Base-by-base conservation (phyloP, 805 yeast genomes). In the Brettanomyces anomalus region DNA sequence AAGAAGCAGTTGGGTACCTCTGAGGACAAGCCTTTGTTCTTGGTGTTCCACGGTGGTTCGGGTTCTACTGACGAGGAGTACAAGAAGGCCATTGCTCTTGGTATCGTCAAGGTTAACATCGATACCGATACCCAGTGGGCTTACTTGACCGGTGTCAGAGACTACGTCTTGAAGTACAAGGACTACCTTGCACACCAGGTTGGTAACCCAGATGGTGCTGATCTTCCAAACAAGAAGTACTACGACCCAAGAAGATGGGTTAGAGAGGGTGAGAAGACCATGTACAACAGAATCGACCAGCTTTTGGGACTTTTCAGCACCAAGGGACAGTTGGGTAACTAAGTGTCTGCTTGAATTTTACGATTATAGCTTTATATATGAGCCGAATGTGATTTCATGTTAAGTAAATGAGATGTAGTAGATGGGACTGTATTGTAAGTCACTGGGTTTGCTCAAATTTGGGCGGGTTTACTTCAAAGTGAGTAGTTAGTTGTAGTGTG, bases 241-340 rank as follows among this genome's bases (percentile, higher is more conserved):
- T 93, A 87, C 67, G 98, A 93, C 76, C 98, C 98, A 74, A 90
- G 98, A 82, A 97, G 89, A 71, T 93, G 98, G 98, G 97, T 93
- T 56, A 89, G 97, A 80, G 97, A 90, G 76, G 97, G 98, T 79
- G 98, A 93, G 79, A 88, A 88, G 88, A 88, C 97, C 65, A 90
- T 93, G 97, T 56, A 80, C 55, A 71, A 68, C 56, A 86, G 97
- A 81, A 76, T 93, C 62, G 56, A 84, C 49, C 82, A 79, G 67
- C 94, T 95, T 61, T 76, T 93, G 66, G 74, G 69, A 41, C 73
- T 85, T 65, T 93, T 93, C 95, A 88, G 81, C 76, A 74, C 94
- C 57, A 71, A 74, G 63, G 68, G 67, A 66, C 79, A 74, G 66
- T 64, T 81, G 30, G 31, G 21, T 16, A 32, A 32, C 18, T 32